Percentiles rank a stretch among this genome's conserved stretches.
Evolutionary conservation across 148 eudicot species (phyloP).

Genomic region (Gaultheria prostrata): DNA sequence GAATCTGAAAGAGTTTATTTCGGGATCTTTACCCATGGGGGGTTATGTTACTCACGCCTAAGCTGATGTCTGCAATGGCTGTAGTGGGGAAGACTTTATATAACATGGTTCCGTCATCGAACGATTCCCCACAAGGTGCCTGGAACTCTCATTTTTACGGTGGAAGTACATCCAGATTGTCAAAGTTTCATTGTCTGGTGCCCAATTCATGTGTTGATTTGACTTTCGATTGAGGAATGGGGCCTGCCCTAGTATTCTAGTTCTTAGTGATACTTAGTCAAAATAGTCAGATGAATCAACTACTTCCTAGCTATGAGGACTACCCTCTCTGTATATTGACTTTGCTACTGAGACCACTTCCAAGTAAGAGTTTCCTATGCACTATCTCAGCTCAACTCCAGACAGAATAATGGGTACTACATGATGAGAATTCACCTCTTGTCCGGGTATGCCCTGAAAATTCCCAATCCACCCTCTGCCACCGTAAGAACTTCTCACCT

Average conservation of each 20-base stretch:
- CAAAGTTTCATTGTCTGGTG: too few species aligned
- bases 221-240: not conserved
- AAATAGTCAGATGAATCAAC: not conserved
- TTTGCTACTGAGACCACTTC: too few species aligned
- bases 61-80: too few species aligned
- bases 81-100: too few species aligned
- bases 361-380: not conserved
- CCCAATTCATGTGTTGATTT: too few species aligned
- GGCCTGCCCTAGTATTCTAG: not conserved
- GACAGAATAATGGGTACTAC: not conserved
- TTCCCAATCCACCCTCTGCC: not conserved
- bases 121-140: too few species aligned
- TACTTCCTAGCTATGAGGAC: not conserved
- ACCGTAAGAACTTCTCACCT: not conserved
- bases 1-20: not conserved
- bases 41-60: too few species aligned
- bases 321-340: not conserved
- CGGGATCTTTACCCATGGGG: too few species aligned
- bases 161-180: too few species aligned
- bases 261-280: not conserved
- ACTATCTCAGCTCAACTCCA: not conserved
- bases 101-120: too few species aligned
- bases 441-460: not conserved
- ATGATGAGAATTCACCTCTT: not conserved
- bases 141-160: too few species aligned